Base-by-base conservation (phyloP, 495 filamentous ascomycete genomes). In the Neurospora sp. region DNA sequence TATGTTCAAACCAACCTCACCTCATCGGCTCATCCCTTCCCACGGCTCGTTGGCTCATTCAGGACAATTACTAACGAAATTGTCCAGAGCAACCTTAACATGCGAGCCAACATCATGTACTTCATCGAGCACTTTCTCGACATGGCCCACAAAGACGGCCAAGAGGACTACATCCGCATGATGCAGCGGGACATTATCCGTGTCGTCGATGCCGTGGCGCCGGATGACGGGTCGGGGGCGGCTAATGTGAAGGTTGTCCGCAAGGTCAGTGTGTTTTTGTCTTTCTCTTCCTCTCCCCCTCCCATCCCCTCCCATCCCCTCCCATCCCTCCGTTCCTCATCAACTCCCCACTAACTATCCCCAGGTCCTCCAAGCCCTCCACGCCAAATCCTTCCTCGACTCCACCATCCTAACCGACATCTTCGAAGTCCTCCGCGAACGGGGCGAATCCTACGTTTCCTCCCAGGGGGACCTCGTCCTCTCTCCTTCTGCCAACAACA, bases 61-160 rank as follows among this genome's bases (percentile, higher is more conserved):
- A 31, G 3, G 27, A 3, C 27, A 31, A 31, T 31, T 31, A 31
- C 27, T 31, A 31, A 31, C 27, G 27, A 31, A 31, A 31, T 0
- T 31, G 27, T 31, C 27, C 53, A 95, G 88, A 96, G 92, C 77
- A 93, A 91, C 74, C 96, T 98, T 91, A 99, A 99, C 83, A 97
- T 90, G 68, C 87, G 95, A 61, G 96, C 97, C 40, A 99, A 99
- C 78, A 97, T 99, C 81, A 95, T 99, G 92, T 98, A 96, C 83
- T 98, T 99, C 84, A 90, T 98, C 78, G 95, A 98, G 79, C 91
- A 94, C 74, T 91, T 99, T 71, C 93, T 95, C 82, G 95, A 98
- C 78, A 88, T 93, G 85, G 91, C 93, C 18, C 85, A 88, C 20
- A 89, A 89, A 69, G 92, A 97, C 72, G 87, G 89, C 72, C 88